phyloP scores from a whole-genome alignment of 2,329 filamentous ascomycete species.

The Cercospora canescens region DNA sequence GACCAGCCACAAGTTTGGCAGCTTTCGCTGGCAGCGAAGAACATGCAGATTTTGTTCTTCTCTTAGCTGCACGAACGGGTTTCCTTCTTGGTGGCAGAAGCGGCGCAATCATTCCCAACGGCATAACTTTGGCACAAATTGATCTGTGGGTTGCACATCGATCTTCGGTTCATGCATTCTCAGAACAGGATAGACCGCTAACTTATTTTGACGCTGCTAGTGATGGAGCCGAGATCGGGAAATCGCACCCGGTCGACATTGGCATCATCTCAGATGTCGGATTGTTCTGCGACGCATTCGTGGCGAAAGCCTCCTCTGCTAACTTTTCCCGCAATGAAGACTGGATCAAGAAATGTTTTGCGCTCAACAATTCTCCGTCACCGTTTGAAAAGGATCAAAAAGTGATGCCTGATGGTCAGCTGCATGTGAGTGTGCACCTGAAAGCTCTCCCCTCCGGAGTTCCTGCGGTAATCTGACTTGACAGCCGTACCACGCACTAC shows the following conservation, averaged over 20 bases:
- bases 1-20: slow-evolving; percentile 39
- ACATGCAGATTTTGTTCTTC: slow-evolving; percentile 44
- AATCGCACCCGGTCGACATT: slow-evolving; percentile 40
- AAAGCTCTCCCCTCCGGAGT: not conserved
- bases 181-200: not conserved
- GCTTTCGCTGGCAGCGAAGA: slow-evolving; percentile 33
- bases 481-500: slow-evolving; percentile 47
- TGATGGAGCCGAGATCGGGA: slow-evolving; percentile 46
- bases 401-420: slow-evolving; percentile 31
- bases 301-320: slow-evolving; percentile 14
- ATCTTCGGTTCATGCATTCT: not conserved
- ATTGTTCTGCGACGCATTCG: slow-evolving; percentile 33
- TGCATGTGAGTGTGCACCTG: slow-evolving; percentile 19
- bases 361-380: slow-evolving; percentile 26
- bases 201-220: not conserved
- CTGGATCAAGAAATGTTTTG: slow-evolving; percentile 33
- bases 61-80: slow-evolving; percentile 35
- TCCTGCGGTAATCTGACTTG: not conserved
- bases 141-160: slow-evolving; percentile 31
- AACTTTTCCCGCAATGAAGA: slow-evolving; percentile 20
- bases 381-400: slow-evolving; percentile 28
- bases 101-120: slow-evolving; percentile 36
- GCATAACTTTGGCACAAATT: slow-evolving; percentile 44
- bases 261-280: slow-evolving; percentile 45
- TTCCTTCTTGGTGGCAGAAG: slow-evolving; percentile 21